phyloP scores from a whole-genome alignment of 1,284 basidiomycete species.

The Fistulina hepatica region DNA sequence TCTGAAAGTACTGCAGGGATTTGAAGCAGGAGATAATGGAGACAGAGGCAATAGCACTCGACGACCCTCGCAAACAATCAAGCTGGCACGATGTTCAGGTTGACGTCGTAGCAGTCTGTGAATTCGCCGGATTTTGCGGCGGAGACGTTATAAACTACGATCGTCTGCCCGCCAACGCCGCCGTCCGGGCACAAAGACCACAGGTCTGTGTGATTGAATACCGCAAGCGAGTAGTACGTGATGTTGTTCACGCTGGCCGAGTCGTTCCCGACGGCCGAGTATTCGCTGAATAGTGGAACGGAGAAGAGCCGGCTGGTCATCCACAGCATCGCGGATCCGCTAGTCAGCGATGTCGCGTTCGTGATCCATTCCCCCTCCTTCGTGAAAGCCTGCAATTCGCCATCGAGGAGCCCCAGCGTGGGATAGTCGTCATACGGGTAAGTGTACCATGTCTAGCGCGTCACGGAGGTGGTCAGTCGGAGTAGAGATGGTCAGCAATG shows the following conservation, averaged over 20 bases:
- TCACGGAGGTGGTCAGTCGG: neutral
- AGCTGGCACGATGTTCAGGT: constrained; percentile 17
- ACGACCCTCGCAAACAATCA: too few species aligned
- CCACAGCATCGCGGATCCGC: constrained; percentile 25
- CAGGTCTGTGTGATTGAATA: constrained; percentile 13
- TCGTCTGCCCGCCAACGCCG: constrained; percentile 21
- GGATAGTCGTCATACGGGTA: constrained; percentile 33
- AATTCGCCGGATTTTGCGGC: constrained; percentile 16
- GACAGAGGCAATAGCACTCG: too few species aligned
- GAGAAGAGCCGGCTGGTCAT: constrained; percentile 22
- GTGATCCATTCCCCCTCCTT: constrained; percentile 19
- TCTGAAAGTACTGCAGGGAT: too few species aligned
- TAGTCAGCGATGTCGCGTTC: constrained; percentile 25
- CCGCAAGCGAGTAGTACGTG: constrained; percentile 25
- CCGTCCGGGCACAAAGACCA: constrained; percentile 29
- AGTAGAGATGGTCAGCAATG: neutral
- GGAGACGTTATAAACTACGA: constrained; percentile 27
- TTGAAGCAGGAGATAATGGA: too few species aligned
- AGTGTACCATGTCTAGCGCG: constrained; percentile 27
- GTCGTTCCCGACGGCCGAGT: constrained; percentile 3
- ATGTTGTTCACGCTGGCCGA: constrained; percentile 21
- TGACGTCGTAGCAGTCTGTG: constrained; percentile 19
- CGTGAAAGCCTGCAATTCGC: constrained; percentile 24
- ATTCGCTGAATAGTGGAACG: neutral
- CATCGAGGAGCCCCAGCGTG: constrained; percentile 21